Evolutionary conservation across 225 moss, liverwort and hornwort genomes (phyloP).

Genomic region (Pseudoscleropodium purum): DNA sequence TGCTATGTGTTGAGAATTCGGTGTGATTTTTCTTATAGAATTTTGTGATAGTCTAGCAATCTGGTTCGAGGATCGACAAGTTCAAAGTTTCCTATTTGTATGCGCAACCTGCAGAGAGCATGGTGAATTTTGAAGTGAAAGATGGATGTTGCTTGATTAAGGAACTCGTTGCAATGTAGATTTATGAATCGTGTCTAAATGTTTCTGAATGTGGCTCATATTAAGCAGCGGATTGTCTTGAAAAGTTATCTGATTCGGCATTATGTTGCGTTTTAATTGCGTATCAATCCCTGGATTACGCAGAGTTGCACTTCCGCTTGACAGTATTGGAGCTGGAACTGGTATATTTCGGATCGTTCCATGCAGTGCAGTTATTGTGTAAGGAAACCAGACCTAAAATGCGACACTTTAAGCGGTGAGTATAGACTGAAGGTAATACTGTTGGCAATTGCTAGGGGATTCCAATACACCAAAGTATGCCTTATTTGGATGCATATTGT

Average conservation of each 20-base stretch:
- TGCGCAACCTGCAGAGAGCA: not conserved
- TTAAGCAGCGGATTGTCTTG: not conserved
- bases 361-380: not conserved
- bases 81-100: no score
- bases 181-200: not conserved
- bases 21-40: not conserved
- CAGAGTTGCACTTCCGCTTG: not conserved
- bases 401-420: not conserved
- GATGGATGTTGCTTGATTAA: not conserved
- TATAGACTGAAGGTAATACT: not conserved
- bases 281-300: not conserved
- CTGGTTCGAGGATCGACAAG: not conserved
- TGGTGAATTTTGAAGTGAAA: not conserved
- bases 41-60: not conserved
- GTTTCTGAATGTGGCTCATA: not conserved
- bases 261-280: not conserved
- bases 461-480: not conserved
- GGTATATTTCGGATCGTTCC: not conserved
- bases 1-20: not conserved
- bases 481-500: not conserved
- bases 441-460: not conserved
- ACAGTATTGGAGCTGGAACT: not conserved
- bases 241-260: not conserved
- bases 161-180: not conserved
- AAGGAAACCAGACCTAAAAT: not conserved